Evolutionary conservation across 139 green algal species (phyloP).

Genomic region (Chlamydomonas asymmetrica): DNA sequence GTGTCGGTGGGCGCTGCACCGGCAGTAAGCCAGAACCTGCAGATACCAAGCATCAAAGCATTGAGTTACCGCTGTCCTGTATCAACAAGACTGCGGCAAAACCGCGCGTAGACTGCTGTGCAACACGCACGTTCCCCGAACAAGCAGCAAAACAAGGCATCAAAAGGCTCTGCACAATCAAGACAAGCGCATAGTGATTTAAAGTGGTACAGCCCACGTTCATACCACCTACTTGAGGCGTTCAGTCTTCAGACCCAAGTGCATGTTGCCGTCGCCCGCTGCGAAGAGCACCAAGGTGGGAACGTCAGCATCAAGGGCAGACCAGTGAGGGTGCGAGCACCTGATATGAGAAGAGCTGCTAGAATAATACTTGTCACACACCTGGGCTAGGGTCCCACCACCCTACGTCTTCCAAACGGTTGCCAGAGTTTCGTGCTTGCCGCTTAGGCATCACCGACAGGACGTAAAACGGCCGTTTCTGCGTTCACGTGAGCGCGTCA

Average conservation of each 20-base stretch:
- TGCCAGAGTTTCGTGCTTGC: constrained; percentile 32
- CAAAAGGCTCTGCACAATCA: not conserved
- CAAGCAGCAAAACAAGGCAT: not conserved
- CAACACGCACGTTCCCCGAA: not conserved
- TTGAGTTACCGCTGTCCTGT: not conserved
- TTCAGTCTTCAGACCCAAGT: constrained; percentile 78
- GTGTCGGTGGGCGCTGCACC: constrained; percentile 78
- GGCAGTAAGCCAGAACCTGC: constrained; percentile 85
- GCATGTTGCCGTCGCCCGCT: constrained; percentile 86
- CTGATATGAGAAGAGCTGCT: not conserved
- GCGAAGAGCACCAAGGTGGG: too few species aligned
- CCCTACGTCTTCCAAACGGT: constrained; percentile 42
- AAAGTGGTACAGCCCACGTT: not conserved
- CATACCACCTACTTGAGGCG: constrained; percentile 65
- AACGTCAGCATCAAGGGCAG: too few species aligned
- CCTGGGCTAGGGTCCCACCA: constrained; percentile 53
- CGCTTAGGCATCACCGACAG: constrained; percentile 29
- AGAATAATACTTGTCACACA: not conserved
- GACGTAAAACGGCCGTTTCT: constrained; percentile 42
- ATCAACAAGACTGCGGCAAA: not conserved
- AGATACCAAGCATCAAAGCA: not conserved
- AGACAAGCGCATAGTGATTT: not conserved
- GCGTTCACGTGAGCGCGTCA: not conserved
- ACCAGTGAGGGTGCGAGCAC: not conserved
- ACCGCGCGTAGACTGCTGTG: not conserved